Conservation (phyloP, 768 basidiomycete genomes). For the Trametes coccinea region DNA sequence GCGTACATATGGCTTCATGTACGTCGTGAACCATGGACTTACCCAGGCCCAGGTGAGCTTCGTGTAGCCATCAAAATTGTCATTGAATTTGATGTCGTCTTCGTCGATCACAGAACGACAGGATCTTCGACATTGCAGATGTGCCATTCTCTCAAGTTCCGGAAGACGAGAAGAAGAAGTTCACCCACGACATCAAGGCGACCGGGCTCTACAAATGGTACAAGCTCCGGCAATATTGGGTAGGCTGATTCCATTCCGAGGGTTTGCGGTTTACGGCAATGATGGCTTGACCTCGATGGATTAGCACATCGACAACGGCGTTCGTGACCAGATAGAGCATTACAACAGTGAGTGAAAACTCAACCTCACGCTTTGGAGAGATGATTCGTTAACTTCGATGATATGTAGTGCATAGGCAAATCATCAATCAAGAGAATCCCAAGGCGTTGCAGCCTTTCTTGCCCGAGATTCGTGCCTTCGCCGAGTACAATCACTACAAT, state of each 20-base stretch:
- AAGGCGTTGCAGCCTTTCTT: conserved; percentile 31
- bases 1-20: conserved; percentile 44
- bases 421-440: conserved; percentile 32
- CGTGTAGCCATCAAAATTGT: too few relatives aligned
- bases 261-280: too few relatives aligned
- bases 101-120: conserved; percentile 35
- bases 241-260: conserved; percentile 17
- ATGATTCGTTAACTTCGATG: too few relatives aligned
- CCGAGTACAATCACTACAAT: conserved; percentile 32
- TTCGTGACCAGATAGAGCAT: conserved; percentile 47
- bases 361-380: too few relatives aligned
- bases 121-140: conserved; percentile 51
- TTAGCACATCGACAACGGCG: conserved; percentile 43
- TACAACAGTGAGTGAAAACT: conserved; percentile 38
- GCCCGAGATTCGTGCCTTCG: conserved; percentile 34
- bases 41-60: conserved; percentile 40
- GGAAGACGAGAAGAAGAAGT: conserved; percentile 44
- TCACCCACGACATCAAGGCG: conserved; percentile 41
- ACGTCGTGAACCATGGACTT: conserved; percentile 51
- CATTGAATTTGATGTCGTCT: too few relatives aligned
- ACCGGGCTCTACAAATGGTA: conserved; percentile 54
- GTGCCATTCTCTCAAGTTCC: conserved; percentile 42
- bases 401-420: conserved; percentile 30
- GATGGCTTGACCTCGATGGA: background rate
- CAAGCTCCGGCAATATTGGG: conserved; percentile 53